Evolutionary conservation across 2,329 filamentous ascomycete genomes (phyloP).

Genomic region (Fusarium tuaranense): DNA sequence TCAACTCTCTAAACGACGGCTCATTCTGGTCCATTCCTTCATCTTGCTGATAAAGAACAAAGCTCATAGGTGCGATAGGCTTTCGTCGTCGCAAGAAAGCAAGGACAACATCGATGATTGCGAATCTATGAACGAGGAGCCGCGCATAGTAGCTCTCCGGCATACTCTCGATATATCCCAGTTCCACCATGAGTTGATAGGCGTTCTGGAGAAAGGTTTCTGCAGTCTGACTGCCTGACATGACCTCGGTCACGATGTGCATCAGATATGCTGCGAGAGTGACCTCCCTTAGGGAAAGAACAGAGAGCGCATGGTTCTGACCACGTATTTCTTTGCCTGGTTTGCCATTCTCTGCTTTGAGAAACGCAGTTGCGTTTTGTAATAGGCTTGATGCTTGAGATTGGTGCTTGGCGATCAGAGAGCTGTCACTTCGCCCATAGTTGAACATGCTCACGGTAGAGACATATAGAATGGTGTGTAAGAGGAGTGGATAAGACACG

Average conservation of each 20-base stretch:
- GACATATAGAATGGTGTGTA: constrained; percentile 15
- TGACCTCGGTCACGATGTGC: constrained; percentile 15
- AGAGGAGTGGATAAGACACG: constrained; percentile 2
- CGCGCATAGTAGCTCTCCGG: not conserved
- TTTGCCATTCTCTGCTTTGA: not conserved
- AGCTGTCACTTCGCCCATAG: constrained; percentile 1
- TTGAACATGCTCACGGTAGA: constrained; percentile 21
- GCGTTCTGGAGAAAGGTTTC: not conserved
- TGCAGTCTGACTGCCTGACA: constrained; percentile 8
- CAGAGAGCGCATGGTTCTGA: not conserved
- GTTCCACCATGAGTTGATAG: not conserved
- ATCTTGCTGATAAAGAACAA: not conserved
- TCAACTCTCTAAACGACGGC: not conserved
- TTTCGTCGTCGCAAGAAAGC: not conserved
- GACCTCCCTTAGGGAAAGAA: not conserved
- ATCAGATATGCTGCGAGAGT: constrained; percentile 15
- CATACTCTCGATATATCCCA: not conserved
- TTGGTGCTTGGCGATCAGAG: constrained; percentile 1
- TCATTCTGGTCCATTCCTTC: not conserved
- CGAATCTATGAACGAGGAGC: not conserved
- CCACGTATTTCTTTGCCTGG: not conserved
- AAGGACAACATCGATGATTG: not conserved
- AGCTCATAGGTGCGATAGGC: not conserved
- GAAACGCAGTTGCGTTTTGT: not conserved
- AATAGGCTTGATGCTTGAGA: constrained; percentile 4